Conservation (phyloP, 1,284 basidiomycete genomes). For the Malassezia restricta region DNA sequence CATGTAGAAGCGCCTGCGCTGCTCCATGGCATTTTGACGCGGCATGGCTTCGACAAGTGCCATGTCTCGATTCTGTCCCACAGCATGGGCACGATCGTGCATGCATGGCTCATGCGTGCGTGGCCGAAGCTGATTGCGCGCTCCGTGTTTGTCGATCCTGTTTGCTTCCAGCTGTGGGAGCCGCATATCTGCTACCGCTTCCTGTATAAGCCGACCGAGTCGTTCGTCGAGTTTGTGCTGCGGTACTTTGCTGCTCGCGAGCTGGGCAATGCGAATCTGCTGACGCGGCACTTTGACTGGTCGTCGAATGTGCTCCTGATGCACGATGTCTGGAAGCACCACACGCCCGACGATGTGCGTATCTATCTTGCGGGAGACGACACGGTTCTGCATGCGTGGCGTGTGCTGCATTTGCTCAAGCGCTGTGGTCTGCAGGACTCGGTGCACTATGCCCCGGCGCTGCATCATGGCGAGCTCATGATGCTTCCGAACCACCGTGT, state of each 20-base stretch:
- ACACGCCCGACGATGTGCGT: not conserved
- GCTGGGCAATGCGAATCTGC: constrained; percentile 28
- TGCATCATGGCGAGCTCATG: constrained; percentile 12
- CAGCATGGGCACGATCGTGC: constrained; percentile 38
- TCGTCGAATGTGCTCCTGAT: constrained; percentile 34
- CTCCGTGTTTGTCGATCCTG: constrained; percentile 39
- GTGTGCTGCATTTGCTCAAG: not conserved
- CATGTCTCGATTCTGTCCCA: constrained; percentile 35
- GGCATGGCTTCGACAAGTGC: constrained; percentile 16
- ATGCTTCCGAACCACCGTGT: constrained; percentile 1
- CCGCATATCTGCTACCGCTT: constrained; percentile 35
- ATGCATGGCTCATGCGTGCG: constrained; percentile 30
- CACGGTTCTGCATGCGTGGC: constrained; percentile 10
- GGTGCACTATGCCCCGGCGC: not conserved
- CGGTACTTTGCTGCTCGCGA: constrained; percentile 38
- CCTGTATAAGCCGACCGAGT: constrained; percentile 27
- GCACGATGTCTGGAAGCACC: constrained; percentile 17
- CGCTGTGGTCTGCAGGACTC: constrained; percentile 4
- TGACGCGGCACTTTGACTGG: constrained; percentile 39
- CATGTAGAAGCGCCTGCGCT: constrained; percentile 27
- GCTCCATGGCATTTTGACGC: constrained; percentile 21
- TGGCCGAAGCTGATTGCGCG: constrained; percentile 18
- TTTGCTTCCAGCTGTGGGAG: constrained; percentile 39
- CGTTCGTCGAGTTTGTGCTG: constrained; percentile 32
- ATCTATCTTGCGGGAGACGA: constrained; percentile 12